Percentiles rank a stretch among this genome's conserved stretches.
Conservation (phyloP, 2,329 filamentous ascomycete species). For the Pseudogymnoascus verrucosus region DNA sequence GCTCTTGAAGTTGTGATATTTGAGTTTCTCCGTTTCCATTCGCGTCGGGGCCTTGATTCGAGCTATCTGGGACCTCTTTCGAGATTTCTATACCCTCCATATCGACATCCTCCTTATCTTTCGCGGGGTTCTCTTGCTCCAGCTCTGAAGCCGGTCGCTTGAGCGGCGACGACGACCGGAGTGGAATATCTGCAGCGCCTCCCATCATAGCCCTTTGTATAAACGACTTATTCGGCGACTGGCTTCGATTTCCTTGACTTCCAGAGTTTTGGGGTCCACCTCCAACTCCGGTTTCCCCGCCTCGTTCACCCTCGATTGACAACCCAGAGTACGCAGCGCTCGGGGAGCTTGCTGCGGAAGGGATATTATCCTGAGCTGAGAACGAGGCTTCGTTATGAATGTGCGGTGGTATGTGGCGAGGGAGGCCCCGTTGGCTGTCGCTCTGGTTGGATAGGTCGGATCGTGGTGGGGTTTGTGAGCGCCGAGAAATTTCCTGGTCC, state of each 20-base stretch:
- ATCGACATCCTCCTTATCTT: slow-evolving; percentile 27
- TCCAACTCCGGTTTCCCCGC: slow-evolving; percentile 26
- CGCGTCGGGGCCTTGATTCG: not conserved
- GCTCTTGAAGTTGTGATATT: not conserved
- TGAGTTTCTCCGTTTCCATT: not conserved
- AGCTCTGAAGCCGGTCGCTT: slow-evolving; percentile 49
- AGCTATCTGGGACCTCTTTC: not conserved
- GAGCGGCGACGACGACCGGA: slow-evolving; percentile 56
- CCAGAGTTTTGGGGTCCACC: slow-evolving; percentile 15
- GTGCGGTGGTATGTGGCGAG: slow-evolving; percentile 40
- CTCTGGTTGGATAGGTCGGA: slow-evolving; percentile 26
- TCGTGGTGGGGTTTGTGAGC: slow-evolving; percentile 41
- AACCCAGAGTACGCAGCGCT: slow-evolving; percentile 49
- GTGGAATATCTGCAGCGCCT: slow-evolving; percentile 47
- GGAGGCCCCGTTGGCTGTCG: slow-evolving; percentile 32
- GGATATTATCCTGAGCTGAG: slow-evolving; percentile 41
- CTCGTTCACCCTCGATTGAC: slow-evolving; percentile 47
- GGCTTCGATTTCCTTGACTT: slow-evolving; percentile 29
- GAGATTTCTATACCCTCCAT: slow-evolving; percentile 21
- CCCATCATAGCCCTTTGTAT: slow-evolving; percentile 49
- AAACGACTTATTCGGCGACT: slow-evolving; percentile 42
- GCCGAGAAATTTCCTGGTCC: slow-evolving; percentile 37
- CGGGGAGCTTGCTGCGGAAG: slow-evolving; percentile 51
- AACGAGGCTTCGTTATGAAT: slow-evolving; percentile 35
- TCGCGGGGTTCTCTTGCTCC: slow-evolving; percentile 21